Conservation (phyloP, 2,329 filamentous ascomycete genomes). For the Xylaria hypoxylon region DNA sequence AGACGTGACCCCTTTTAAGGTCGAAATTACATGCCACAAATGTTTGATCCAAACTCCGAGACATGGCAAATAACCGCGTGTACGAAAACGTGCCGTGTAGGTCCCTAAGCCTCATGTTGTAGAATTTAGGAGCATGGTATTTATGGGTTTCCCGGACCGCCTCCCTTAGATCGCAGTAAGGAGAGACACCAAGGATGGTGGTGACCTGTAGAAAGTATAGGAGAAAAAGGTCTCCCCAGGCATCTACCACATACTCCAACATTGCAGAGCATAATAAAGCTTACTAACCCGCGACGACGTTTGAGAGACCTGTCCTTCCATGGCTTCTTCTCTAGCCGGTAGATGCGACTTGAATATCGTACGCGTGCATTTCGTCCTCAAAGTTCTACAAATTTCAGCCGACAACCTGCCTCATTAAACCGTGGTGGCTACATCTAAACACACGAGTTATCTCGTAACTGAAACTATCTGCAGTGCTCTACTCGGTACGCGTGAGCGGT, state of each 20-base stretch:
- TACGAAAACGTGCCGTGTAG: neutral
- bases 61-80: neutral
- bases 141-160: too few species aligned
- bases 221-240: too few species aligned
- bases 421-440: neutral
- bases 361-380: neutral
- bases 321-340: neutral
- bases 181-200: too few species aligned
- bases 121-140: too few species aligned
- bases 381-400: neutral
- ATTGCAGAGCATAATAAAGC: too few species aligned
- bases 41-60: conserved; percentile 3
- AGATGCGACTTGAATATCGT: neutral
- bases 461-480: neutral
- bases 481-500: neutral
- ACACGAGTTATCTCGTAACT: neutral
- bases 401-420: neutral
- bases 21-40: neutral
- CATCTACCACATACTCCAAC: too few species aligned
- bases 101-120: too few species aligned
- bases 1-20: neutral
- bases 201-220: neutral
- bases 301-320: too few species aligned
- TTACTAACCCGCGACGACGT: too few species aligned
- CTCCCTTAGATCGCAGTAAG: too few species aligned